Evolutionary conservation across 2,329 filamentous ascomycete species (phyloP).

Genomic region (Ramichloridium luteum): DNA sequence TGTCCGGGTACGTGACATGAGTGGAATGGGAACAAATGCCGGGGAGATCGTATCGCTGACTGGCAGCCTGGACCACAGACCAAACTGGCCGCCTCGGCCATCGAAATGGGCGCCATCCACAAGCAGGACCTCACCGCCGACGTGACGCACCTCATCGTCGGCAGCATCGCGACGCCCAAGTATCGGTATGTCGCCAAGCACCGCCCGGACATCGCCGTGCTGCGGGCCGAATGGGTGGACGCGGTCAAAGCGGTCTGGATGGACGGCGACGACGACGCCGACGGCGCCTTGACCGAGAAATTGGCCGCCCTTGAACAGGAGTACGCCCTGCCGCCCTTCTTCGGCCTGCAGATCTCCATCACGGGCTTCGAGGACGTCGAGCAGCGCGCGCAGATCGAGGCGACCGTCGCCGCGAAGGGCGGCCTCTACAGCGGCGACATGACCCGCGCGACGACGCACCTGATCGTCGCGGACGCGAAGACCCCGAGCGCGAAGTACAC

Average conservation of each 20-base stretch:
- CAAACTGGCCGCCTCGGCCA: slow-evolving; percentile 44
- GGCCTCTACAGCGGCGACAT: slow-evolving; percentile 81
- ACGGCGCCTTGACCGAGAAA: too few relatives aligned
- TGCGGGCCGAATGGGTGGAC: slow-evolving; percentile 75
- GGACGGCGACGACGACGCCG: slow-evolving; percentile 62
- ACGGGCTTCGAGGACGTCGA: slow-evolving; percentile 57
- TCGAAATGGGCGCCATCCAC: slow-evolving; percentile 75
- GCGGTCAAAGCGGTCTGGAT: slow-evolving; percentile 72
- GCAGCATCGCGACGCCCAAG: slow-evolving; percentile 78
- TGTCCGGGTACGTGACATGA: slow-evolving; percentile 20
- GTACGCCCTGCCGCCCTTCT: slow-evolving; percentile 52
- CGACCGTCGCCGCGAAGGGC: slow-evolving; percentile 56
- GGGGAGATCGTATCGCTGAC: slow-evolving; percentile 3
- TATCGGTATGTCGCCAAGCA: slow-evolving; percentile 91
- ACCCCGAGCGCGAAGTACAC: slow-evolving; percentile 82
- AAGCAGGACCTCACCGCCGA: slow-evolving; percentile 90
- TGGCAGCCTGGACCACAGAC: slow-evolving; percentile 13
- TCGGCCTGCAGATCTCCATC: slow-evolving; percentile 51
- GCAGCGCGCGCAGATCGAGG: slow-evolving; percentile 58
- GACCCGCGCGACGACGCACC: slow-evolving; percentile 72
- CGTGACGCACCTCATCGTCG: slow-evolving; percentile 87
- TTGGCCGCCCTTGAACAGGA: slow-evolving; percentile 49
- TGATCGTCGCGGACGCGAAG: slow-evolving; percentile 55
- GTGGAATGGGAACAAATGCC: too few relatives aligned
- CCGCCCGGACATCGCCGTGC: slow-evolving; percentile 70